Conservation (phyloP, 257 asterid species). For the Solanum chiquidenum region DNA sequence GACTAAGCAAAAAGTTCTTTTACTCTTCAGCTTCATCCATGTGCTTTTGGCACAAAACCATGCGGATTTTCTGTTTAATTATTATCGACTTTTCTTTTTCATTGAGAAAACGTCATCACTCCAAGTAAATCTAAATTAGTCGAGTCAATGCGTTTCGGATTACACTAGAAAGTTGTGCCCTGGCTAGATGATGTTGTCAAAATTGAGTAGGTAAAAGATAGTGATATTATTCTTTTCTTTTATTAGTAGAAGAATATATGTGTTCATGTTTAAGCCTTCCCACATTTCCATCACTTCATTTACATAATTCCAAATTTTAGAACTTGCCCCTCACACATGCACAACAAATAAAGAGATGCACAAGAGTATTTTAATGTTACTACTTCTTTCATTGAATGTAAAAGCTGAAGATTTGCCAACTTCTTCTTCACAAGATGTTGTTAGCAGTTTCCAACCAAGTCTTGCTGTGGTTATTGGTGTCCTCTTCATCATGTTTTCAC, state of each 20-base stretch:
- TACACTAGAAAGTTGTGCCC: neutral
- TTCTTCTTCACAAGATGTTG: constrained; percentile 13
- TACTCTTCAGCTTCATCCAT: neutral
- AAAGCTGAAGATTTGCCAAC: constrained; percentile 5
- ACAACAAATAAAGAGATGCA: neutral
- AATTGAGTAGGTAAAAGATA: neutral
- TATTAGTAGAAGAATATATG: neutral
- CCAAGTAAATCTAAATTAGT: neutral
- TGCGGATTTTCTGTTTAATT: constrained; percentile 1
- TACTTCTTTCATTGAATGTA: neutral
- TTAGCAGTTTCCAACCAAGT: constrained; percentile 53
- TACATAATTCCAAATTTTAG: neutral
- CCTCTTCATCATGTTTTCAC: constrained; percentile 47
- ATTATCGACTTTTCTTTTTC: neutral
- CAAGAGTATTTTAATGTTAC: constrained; percentile 8
- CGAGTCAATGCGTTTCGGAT: neutral
- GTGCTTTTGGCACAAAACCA: constrained; percentile 8
- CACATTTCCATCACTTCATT: constrained; percentile 10
- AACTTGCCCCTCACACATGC: neutral
- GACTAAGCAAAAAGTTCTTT: neutral
- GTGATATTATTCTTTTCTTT: neutral
- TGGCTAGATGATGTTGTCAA: neutral
- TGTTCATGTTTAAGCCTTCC: constrained; percentile 1
- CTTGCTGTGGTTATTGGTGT: constrained; percentile 61
- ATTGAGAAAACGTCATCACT: neutral